These are phyloP conservation scores for Conoideocrella luteorostrata DNA, from an alignment of 2,329 filamentous ascomycete genomes.

Conservation along the genomic window DNA sequence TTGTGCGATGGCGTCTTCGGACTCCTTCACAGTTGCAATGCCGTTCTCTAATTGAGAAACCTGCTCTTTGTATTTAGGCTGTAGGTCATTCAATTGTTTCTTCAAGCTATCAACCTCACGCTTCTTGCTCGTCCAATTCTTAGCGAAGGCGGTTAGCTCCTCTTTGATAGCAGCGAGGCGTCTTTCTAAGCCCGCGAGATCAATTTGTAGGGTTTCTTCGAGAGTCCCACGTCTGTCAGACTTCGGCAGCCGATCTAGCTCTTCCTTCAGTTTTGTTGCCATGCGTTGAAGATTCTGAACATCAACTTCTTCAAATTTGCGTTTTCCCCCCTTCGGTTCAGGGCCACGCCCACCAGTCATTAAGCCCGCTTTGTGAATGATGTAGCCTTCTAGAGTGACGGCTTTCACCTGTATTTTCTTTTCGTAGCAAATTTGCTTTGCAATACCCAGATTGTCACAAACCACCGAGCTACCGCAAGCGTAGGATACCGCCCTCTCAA, in stretches of 20 bases:
- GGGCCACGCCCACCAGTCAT: conserved; percentile 92
- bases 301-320: conserved; percentile 84
- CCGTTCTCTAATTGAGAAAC: conserved; percentile 58
- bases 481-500: conserved; percentile 90
- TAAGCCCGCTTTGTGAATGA: conserved; percentile 92
- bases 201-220: conserved; percentile 75
- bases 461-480: conserved; percentile 93
- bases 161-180: conserved; percentile 64
- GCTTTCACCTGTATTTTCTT: conserved; percentile 84
- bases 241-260: conserved; percentile 75
- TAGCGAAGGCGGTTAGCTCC: conserved; percentile 71
- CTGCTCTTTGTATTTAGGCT: conserved; percentile 73
- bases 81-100: conserved; percentile 65
- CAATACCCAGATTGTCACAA: conserved; percentile 79
- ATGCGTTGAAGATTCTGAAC: conserved; percentile 76
- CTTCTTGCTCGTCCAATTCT: conserved; percentile 78
- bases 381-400: conserved; percentile 88
- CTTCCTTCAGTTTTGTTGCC: conserved; percentile 67
- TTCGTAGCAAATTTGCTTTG: conserved; percentile 84
- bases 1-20: conserved; percentile 59
- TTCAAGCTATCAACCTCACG: conserved; percentile 71
- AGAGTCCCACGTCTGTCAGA: conserved; percentile 67
- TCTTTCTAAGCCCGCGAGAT: conserved; percentile 73
- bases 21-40: conserved; percentile 42
- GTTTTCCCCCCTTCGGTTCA: conserved; percentile 65